These are phyloP conservation scores for Neospermospora avenae DNA, from an alignment of 2,329 filamentous ascomycete species.

Conservation along the genomic window DNA sequence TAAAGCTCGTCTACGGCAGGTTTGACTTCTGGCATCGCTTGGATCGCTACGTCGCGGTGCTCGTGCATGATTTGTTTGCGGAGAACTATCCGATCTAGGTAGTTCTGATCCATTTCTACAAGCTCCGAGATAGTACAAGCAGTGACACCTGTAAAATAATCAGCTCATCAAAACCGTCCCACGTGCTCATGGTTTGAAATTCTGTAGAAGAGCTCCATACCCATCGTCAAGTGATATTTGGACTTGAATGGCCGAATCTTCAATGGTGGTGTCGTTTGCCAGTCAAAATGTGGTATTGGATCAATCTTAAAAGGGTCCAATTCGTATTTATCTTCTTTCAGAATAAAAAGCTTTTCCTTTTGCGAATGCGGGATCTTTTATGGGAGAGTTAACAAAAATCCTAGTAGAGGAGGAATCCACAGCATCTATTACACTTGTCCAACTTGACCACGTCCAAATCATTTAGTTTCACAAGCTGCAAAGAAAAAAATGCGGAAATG, in stretches of 20 bases:
- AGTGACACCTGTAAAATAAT: conserved; percentile 45
- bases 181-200: not conserved
- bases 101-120: conserved; percentile 57
- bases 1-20: conserved; percentile 55
- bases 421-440: not conserved
- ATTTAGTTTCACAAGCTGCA: too few relatives aligned
- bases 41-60: conserved; percentile 41
- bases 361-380: not conserved
- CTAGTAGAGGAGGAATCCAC: not conserved
- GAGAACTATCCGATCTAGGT: conserved; percentile 47
- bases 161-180: not conserved
- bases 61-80: conserved; percentile 46
- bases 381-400: not conserved
- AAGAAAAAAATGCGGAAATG: too few relatives aligned
- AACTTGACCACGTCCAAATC: too few relatives aligned
- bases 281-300: conserved; percentile 48
- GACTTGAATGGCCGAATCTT: conserved; percentile 56
- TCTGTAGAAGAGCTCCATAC: conserved; percentile 39
- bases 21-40: conserved; percentile 37
- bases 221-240: conserved; percentile 62
- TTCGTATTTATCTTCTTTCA: not conserved
- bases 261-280: conserved; percentile 48
- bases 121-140: conserved; percentile 51
- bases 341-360: not conserved
- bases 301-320: conserved; percentile 14